phyloP scores from a whole-genome alignment of 2,329 filamentous ascomycete genomes.

The Nemania serpens region DNA sequence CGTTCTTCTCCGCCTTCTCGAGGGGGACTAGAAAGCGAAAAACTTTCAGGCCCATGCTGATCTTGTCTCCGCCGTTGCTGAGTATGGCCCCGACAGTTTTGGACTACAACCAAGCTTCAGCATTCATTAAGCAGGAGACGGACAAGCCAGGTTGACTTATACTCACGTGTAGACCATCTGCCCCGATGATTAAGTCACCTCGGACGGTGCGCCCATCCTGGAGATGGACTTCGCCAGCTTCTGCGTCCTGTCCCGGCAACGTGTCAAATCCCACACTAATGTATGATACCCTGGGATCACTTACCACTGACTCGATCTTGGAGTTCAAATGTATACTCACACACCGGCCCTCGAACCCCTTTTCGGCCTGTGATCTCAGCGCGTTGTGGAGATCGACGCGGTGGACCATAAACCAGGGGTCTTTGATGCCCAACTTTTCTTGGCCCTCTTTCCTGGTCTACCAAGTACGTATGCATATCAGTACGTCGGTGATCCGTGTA shows the following conservation, averaged over 20 bases:
- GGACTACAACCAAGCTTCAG: constrained; percentile 4
- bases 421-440: constrained; percentile 1
- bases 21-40: constrained; percentile 21
- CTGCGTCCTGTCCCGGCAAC: constrained; percentile 9
- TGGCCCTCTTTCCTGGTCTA: constrained; percentile 8
- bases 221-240: constrained; percentile 22
- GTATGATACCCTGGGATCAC: not conserved
- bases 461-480: not conserved
- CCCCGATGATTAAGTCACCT: constrained; percentile 24
- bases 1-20: constrained; percentile 13
- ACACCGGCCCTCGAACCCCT: constrained; percentile 10
- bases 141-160: not conserved
- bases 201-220: constrained; percentile 12
- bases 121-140: not conserved
- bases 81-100: constrained; percentile 11
- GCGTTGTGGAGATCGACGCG: constrained; percentile 22
- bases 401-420: constrained; percentile 20
- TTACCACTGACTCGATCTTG: constrained; percentile 23
- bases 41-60: constrained; percentile 13
- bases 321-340: constrained; percentile 24
- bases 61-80: constrained; percentile 14
- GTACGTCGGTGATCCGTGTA: not conserved
- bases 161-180: constrained; percentile 25
- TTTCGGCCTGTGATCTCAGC: constrained; percentile 11
- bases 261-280: not conserved